Evolutionary conservation across 176 grass and related monocot species (phyloP), one percentile per base, ranked within the genome.

Genomic region (Cenchrus fungigraminus): DNA sequence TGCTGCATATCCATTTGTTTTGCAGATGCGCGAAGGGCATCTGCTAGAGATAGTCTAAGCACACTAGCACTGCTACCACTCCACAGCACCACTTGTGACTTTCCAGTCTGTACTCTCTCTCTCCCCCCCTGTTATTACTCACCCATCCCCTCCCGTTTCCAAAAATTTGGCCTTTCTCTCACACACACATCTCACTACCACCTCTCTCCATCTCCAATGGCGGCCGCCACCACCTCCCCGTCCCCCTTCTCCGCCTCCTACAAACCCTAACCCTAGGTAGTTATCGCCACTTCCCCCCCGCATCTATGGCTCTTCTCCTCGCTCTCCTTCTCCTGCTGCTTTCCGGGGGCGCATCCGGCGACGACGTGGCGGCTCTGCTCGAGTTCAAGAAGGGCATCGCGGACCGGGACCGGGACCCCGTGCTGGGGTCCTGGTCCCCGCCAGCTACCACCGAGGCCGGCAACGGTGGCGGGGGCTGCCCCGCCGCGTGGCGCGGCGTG

Each of bases 311-410:
- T 66, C 69, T 66, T 70, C 75, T 95, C 19, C 29, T 79, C 46
- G 11, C 85, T 3, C 7, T 89, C 58, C 5, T 87, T 10, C 8
- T 93, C 3, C 6, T 84, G 31, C 53, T 93, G 19, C n/a, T 90
- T 65, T 85, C 79, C 67, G 82, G 83, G 14, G 57, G 42, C 82
- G 83, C 79, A 72, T 58, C 84, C 28, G 86, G 73, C 58, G 93
- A 98, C 71, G 93, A 95, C 64, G 79, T 90, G 67, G 80, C 86
- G 57, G 74, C 96, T 51, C 81, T 95, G 74, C 93, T 98, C 14
- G 96, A 98, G 91, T 98, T 98, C 89, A 98, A 92, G 84, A 98
- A 98, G 74, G 93, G 91, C 80, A 91, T 98, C 82, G 79, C 57
- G 52, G 86, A 91, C 79, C 65, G 61, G 54, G 53, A 12, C 12